Base-by-base conservation (phyloP, 352 stramenopile species). In the Pythium rhizo-oryzae region DNA sequence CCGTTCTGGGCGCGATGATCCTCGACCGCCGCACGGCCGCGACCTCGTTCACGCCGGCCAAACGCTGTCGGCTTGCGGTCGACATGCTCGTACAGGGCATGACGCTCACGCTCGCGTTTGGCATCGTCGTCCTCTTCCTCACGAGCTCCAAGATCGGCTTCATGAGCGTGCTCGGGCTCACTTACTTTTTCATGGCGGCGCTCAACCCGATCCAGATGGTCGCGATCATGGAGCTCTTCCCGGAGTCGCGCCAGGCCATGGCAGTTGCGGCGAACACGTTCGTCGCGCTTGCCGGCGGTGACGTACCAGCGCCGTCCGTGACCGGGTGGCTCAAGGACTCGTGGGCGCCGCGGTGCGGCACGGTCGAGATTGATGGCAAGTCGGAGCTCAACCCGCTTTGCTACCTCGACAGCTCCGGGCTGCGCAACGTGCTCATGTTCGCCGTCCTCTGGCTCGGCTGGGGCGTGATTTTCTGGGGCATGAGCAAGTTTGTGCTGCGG, bases 231-330 rank as follows among this genome's bases (percentile, higher is more conserved):
- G 78, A 97, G 52, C 78, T 92, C 1, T 97, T 98, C 56, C 85
- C 93, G 15, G 79, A 84, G 66, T 86, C 78, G 16, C 81, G 92
- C 44, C 87, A 93, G 35, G 78, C 92, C 0, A 96, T 98, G 79
- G 90, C 91, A 16, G 81, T 97, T 52, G 93, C 89, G 2, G 82
- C 97, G 30, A 96, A 95, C 74, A 97, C 87, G 46, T 71, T 99
- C 11, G 66, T 96, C 33, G 94, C 97, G 43, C 95, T 99, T 76
- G 75, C 87, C 13, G 75, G 98, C 13, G 96, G 96, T 8, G 96
- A 99, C 76, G 95, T 99, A 11, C 95, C 96, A 24, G 90, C 90
- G 15, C 96, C 96, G 7, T 90, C 98, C 44, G 77, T 98, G 37
- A 75, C 98, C 39, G 96, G 96, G 13, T 79, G 73, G 63, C 81